Evolutionary conservation across 1,284 basidiomycete species (phyloP).

Genomic region (Puccinia polysora): DNA sequence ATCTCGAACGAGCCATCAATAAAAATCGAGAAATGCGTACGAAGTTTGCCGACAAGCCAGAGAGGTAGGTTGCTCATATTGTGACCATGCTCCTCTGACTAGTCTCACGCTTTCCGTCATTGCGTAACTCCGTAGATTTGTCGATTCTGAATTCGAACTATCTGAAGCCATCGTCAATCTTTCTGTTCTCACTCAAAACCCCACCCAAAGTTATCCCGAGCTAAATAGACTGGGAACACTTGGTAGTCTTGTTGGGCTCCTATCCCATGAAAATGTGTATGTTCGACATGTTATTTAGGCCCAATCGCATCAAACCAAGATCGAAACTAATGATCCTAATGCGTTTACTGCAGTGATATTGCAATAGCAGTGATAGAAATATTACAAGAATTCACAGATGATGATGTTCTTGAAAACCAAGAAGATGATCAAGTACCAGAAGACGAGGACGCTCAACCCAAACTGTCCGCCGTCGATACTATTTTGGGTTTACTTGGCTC

Average conservation of each 20-base stretch:
- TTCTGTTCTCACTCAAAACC: slow-evolving; percentile 81
- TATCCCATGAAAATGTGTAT: slow-evolving; percentile 56
- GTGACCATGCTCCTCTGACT: neutral
- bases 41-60: slow-evolving; percentile 51
- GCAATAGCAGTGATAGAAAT: slow-evolving; percentile 85
- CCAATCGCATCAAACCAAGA: neutral
- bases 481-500: slow-evolving; percentile 47
- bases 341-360: slow-evolving; percentile 91
- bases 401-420: slow-evolving; percentile 77
- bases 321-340: neutral
- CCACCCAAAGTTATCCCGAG: slow-evolving; percentile 79
- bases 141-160: slow-evolving; percentile 94
- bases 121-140: slow-evolving; percentile 64
- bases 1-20: slow-evolving; percentile 79
- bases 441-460: slow-evolving; percentile 51
- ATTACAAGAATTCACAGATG: slow-evolving; percentile 89
- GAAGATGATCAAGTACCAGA: slow-evolving; percentile 67
- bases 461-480: slow-evolving; percentile 40
- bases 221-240: slow-evolving; percentile 71
- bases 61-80: slow-evolving; percentile 46
- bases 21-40: slow-evolving; percentile 86
- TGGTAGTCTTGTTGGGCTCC: slow-evolving; percentile 68
- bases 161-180: slow-evolving; percentile 74
- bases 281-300: neutral
- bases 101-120: neutral